Evolutionary conservation across 2,329 filamentous ascomycete species (phyloP), one percentile per base, ranked within the genome.

Genomic region (Beauveria scarabaeidicola): DNA sequence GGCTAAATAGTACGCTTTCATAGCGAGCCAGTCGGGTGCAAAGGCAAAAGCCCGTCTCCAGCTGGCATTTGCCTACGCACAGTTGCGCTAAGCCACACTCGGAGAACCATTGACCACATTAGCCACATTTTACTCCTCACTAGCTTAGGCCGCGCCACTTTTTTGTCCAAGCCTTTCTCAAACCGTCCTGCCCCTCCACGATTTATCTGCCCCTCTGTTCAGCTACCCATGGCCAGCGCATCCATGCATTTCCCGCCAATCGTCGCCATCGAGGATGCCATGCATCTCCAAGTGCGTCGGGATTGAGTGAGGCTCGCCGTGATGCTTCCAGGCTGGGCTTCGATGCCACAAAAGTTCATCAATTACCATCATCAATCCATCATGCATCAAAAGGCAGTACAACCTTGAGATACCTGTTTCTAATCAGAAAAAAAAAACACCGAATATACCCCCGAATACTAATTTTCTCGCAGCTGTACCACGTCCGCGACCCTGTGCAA

Each of bases 1-100:
- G n/a, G n/a, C n/a, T n/a, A n/a, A 36, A 36, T 15, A 36, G 32
- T 5, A 36, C 13, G 11, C 32, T 36, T 15, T 36, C 32, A 36
- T 15, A 6, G 32, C 11, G 32, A 36, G 13, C 32, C 32, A 27
- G 25, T 21, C 36, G 29, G 19, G 41, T 46, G 23, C 52, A 55
- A 36, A 36, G 27, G n/a, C 41, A 47, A 19, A 36, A 36, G 32
- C 32, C 32, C 32, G 32, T 36, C 32, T 15, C 32, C 32, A 36
- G 13, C 32, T 36, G 32, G 32, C 32, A 36, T 13, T 36, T 36
- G 32, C 10, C 23, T 4, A 36, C n/a, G 19, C 29, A 46, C 41
- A 27, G 46, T 27, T n/a, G 7, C 46, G 55, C 55, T 58, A 58
- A 51, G 55, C 55, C 47, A 44, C 46, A 44, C 25, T 36, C 11